phyloP scores from a whole-genome alignment of 2,329 filamentous ascomycete species.

The Xylariaceae sp. region DNA sequence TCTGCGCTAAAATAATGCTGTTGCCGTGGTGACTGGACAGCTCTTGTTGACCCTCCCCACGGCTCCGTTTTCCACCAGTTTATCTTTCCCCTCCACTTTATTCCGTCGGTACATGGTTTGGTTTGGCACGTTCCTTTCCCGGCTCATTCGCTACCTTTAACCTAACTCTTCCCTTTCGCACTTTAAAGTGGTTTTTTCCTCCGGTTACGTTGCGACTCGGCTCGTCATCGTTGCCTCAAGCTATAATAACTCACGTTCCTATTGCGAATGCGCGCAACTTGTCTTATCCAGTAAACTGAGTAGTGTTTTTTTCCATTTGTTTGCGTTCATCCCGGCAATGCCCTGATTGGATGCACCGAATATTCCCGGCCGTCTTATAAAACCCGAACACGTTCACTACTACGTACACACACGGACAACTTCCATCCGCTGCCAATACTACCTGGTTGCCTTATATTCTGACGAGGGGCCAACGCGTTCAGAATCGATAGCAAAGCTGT shows the following conservation, averaged over 20 bases:
- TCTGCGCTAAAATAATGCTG: constrained; percentile 10
- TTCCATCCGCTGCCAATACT: too few species aligned
- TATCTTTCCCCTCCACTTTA: constrained; percentile 24
- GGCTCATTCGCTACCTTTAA: background rate
- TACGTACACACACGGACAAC: background rate
- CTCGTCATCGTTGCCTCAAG: constrained; percentile 17
- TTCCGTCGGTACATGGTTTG: constrained; percentile 1
- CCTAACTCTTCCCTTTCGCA: constrained; percentile 1
- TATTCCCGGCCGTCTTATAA: constrained; percentile 7
- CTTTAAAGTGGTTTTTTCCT: constrained; percentile 21
- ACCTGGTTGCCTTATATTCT: too few species aligned
- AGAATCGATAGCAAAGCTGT: constrained; percentile 1
- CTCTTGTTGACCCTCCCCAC: constrained; percentile 26
- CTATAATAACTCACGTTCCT: background rate
- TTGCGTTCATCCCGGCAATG: constrained; percentile 19
- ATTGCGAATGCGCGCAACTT: constrained; percentile 5
- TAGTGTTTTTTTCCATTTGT: constrained; percentile 11
- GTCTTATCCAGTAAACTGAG: constrained; percentile 3
- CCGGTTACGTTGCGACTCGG: background rate
- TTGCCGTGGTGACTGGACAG: constrained; percentile 25
- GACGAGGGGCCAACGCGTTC: too few species aligned
- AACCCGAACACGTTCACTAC: constrained; percentile 10
- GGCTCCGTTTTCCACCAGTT: constrained; percentile 8
- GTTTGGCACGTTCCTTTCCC: constrained; percentile 3
- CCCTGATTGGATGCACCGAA: constrained; percentile 10